Evolutionary conservation across 2,329 filamentous ascomycete species (phyloP).

Genomic region (Pseudocercospora fijiensis): DNA sequence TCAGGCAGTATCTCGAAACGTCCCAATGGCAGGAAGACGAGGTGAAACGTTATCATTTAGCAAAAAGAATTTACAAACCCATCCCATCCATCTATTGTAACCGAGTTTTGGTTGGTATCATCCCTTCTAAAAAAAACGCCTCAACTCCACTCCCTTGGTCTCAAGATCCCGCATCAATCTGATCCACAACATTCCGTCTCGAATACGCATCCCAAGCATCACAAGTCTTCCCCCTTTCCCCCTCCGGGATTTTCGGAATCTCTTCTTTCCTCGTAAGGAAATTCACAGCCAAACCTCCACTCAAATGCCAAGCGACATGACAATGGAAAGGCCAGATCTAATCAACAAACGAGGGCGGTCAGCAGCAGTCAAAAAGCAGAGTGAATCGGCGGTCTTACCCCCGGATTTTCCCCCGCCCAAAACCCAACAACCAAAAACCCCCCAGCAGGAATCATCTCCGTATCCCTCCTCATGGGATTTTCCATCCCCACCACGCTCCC

Average conservation of each 20-base stretch:
- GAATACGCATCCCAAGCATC: constrained; percentile 54
- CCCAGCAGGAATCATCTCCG: constrained; percentile 45
- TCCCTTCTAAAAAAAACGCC: not conserved
- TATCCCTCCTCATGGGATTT: constrained; percentile 55
- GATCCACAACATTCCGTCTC: constrained; percentile 49
- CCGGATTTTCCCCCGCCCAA: constrained; percentile 49
- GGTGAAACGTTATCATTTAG: no score
- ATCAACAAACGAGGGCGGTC: no score
- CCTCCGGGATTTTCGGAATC: constrained; percentile 42
- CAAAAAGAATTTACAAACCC: no score
- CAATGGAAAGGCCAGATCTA: constrained; percentile 8
- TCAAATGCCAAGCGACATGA: constrained; percentile 31
- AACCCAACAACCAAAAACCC: constrained; percentile 37
- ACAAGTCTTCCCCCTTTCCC: constrained; percentile 52
- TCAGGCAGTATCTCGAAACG: constrained; percentile 11
- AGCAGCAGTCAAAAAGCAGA: not conserved
- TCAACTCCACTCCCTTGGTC: not conserved
- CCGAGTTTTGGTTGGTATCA: no score
- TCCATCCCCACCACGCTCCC: constrained; percentile 40
- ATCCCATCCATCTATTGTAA: no score
- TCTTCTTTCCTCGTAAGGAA: constrained; percentile 21
- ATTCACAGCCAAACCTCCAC: constrained; percentile 29
- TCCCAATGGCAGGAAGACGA: constrained; percentile 8
- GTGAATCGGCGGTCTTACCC: constrained; percentile 36
- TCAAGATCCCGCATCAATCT: constrained; percentile 54